Conservation (phyloP, 306 rosid genomes). For the Casuarina cunninghamiana region DNA sequence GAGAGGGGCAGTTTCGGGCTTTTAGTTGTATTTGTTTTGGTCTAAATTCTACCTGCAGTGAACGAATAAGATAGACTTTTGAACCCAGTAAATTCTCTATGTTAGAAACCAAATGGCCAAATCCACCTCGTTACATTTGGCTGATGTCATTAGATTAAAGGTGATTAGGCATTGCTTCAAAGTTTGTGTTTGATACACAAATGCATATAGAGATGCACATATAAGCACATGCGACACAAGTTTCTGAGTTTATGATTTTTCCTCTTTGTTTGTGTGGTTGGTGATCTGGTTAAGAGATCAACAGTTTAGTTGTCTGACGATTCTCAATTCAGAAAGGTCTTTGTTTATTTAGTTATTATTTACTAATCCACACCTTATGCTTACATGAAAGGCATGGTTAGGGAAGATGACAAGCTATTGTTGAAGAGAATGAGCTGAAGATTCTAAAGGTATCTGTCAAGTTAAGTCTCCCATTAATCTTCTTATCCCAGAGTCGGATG, state of each 20-base stretch:
- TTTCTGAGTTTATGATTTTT: neutral
- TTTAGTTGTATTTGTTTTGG: no score
- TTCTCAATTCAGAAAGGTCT: neutral
- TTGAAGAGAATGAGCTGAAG: slow-evolving; percentile 46
- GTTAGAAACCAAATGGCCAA: no score
- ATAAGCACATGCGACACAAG: neutral
- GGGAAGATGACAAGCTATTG: slow-evolving; percentile 99
- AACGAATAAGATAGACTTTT: no score
- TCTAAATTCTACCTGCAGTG: no score
- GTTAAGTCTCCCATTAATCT: slow-evolving; percentile 78
- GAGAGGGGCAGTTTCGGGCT: no score
- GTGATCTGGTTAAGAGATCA: slow-evolving; percentile 2
- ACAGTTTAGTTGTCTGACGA: slow-evolving; percentile 1
- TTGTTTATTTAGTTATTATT: slow-evolving; percentile 12
- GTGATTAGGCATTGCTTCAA: neutral
- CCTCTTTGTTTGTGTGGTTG: neutral
- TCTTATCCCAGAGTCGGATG: slow-evolving; percentile 56
- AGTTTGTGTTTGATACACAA: no score
- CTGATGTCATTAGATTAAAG: neutral
- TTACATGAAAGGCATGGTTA: slow-evolving; percentile 74
- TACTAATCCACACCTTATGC: neutral
- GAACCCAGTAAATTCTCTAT: no score
- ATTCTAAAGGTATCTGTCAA: slow-evolving; percentile 87
- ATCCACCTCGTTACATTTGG: no score
- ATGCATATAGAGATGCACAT: no score